Base-by-base conservation (phyloP, 345 rosid genomes). In the Populus deltoides region DNA sequence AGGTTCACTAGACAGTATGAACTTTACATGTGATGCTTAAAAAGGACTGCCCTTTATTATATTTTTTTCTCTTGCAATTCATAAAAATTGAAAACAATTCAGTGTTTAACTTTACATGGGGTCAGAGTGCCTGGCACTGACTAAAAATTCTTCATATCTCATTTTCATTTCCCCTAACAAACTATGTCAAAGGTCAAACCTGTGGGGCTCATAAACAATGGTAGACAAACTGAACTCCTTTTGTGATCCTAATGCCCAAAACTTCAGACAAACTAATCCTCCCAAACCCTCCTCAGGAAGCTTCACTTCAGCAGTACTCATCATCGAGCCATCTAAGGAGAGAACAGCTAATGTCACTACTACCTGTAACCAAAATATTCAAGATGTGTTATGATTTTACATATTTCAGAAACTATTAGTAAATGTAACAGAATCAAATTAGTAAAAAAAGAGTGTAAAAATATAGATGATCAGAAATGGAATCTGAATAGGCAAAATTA, bases 161-260 rank as follows among this genome's bases (percentile, higher is more conserved):
- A 33, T n/a, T 18, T 31, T 35, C 65, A 45, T 45, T 33, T 39
- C 43, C 27, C 45, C 35, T 7, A 62, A 62, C 38, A 38, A 73
- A 33, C 29, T 18, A 45, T 15, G 65, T 53, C n/a, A 17, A 79
- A 18, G 8, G 38, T 45, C 76, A 63, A 66, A 93, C 98, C 93
- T 89, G 88, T 96, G 99, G 75, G 99, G 99, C 82, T 96, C 99
- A 68, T 96, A 93, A 59, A 96, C 89, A 66, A 93, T 82, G 35
- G 99, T 96, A 49, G 94, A 88, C 83, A 96, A 81, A 78, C 83
- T 90, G 85, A 93, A 91, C 25, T 83, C 81, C 79, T 87, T 86
- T 79, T 85, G 87, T 68, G 91, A 82, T 74, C 82, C 86, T 35
- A 86, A 83, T 51, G 47, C 77, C 99, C 99, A 96, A 80, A 96